Evolutionary conservation across 768 basidiomycete genomes (phyloP).

Genomic region (Lactarius psammicola): DNA sequence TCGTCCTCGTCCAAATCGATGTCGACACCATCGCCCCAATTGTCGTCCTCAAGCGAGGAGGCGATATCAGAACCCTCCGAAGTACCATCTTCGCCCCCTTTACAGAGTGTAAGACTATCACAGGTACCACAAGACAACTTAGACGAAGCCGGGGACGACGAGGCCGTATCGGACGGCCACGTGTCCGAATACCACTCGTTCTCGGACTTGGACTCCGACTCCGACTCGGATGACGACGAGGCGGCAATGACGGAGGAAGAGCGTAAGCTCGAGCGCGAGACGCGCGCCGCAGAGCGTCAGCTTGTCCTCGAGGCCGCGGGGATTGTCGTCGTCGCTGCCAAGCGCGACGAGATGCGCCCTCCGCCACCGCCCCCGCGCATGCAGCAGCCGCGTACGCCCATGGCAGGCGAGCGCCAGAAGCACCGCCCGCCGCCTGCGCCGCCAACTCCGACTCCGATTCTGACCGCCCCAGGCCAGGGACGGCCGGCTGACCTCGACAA

Average conservation of each 20-base stretch:
- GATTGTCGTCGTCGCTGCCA: constrained; percentile 77
- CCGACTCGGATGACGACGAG: constrained; percentile 41
- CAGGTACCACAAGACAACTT: constrained; percentile 27
- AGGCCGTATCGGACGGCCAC: constrained; percentile 32
- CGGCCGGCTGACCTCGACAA: constrained; percentile 20
- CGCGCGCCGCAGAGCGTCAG: constrained; percentile 71
- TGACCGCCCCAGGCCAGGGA: too few relatives aligned
- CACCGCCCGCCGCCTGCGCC: constrained; percentile 58
- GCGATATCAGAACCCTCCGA: background rate
- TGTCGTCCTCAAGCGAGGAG: background rate
- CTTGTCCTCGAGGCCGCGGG: constrained; percentile 89
- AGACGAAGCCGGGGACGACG: constrained; percentile 30
- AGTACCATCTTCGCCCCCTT: background rate
- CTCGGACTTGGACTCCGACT: constrained; percentile 13
- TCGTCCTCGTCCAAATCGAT: constrained; percentile 10
- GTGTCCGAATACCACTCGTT: constrained; percentile 20
- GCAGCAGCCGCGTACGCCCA: constrained; percentile 24
- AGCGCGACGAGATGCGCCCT: constrained; percentile 54
- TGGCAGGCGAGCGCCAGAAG: constrained; percentile 35
- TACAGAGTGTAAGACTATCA: background rate
- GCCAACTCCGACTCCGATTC: constrained; percentile 28
- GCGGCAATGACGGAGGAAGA: constrained; percentile 42
- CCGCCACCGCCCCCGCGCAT: constrained; percentile 40
- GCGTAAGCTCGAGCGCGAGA: constrained; percentile 51
- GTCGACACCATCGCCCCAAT: background rate